These are phyloP conservation scores for Didymella pinodella DNA, from an alignment of 2,329 filamentous ascomycete genomes.

Conservation along the genomic window DNA sequence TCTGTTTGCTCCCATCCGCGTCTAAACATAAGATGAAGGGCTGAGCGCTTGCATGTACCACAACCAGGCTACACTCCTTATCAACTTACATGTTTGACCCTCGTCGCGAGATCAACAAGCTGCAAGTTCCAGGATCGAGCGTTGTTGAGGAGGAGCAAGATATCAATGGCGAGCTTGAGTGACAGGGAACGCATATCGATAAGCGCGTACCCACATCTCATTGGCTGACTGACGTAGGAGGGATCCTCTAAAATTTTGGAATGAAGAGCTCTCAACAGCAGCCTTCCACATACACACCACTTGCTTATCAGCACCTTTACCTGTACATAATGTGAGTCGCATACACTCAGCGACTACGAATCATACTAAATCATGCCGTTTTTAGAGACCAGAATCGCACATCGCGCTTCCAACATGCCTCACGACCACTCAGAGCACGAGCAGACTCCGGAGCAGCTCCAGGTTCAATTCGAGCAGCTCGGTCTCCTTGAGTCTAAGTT, in stretches of 20 bases:
- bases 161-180: not conserved
- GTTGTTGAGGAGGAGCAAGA: conserved; percentile 11
- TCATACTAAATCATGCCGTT: conserved; percentile 26
- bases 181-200: conserved; percentile 14
- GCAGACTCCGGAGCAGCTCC: conserved; percentile 36
- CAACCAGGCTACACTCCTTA: no score
- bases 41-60: no score
- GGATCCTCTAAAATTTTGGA: conserved; percentile 18
- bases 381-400: conserved; percentile 22
- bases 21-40: no score
- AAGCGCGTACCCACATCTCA: conserved; percentile 11
- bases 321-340: conserved; percentile 22
- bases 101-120: not conserved
- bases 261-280: conserved; percentile 17
- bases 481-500: conserved; percentile 83
- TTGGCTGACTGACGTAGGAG: conserved; percentile 22
- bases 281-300: conserved; percentile 14
- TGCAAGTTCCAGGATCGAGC: conserved; percentile 8
- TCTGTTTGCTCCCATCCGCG: no score
- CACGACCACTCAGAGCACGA: conserved; percentile 23
- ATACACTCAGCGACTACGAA: not conserved
- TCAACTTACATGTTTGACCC: not conserved
- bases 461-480: conserved; percentile 73
- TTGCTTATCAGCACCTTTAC: conserved; percentile 11
- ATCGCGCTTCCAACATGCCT: conserved; percentile 33